Conservation (phyloP, 495 filamentous ascomycete genomes). For the Hypomontagnella submonticulosa region DNA sequence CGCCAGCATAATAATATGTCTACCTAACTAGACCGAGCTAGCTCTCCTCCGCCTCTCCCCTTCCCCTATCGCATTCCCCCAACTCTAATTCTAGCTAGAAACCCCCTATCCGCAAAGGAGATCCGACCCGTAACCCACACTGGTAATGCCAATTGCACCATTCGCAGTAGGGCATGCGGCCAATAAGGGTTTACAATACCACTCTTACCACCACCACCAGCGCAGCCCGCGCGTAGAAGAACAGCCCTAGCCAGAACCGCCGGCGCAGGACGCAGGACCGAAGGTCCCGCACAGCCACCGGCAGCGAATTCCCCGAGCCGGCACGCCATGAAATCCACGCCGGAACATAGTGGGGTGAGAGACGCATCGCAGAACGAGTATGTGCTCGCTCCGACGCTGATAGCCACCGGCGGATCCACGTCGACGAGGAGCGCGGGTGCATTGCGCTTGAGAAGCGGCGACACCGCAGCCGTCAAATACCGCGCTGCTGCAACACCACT, state of each 20-base stretch:
- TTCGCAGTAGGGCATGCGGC: conserved; percentile 42
- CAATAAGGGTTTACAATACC: conserved; percentile 43
- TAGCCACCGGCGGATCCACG: conserved; percentile 12
- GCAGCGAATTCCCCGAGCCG: conserved; percentile 8
- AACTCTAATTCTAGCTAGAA: no score
- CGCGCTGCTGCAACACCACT: not conserved
- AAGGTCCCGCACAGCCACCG: conserved; percentile 22
- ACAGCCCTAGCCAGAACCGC: conserved; percentile 40
- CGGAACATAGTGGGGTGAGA: conserved; percentile 6
- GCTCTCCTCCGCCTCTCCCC: no score
- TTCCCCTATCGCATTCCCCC: no score
- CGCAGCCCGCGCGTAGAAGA: conserved; percentile 47
- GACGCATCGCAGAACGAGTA: not conserved
- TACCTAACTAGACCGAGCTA: no score
- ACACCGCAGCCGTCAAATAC: conserved; percentile 21
- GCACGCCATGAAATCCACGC: conserved; percentile 34
- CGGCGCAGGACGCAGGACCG: conserved; percentile 38
- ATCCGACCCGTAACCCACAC: not conserved
- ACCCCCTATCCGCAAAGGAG: no score
- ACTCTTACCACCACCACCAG: conserved; percentile 1
- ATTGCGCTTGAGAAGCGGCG: conserved; percentile 34
- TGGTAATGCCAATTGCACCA: conserved; percentile 4
- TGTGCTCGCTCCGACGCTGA: not conserved
- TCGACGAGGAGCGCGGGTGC: conserved; percentile 40
- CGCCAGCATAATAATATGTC: no score